Base-by-base conservation (phyloP, 495 filamentous ascomycete species). In the Lasiosphaeria miniovina region DNA sequence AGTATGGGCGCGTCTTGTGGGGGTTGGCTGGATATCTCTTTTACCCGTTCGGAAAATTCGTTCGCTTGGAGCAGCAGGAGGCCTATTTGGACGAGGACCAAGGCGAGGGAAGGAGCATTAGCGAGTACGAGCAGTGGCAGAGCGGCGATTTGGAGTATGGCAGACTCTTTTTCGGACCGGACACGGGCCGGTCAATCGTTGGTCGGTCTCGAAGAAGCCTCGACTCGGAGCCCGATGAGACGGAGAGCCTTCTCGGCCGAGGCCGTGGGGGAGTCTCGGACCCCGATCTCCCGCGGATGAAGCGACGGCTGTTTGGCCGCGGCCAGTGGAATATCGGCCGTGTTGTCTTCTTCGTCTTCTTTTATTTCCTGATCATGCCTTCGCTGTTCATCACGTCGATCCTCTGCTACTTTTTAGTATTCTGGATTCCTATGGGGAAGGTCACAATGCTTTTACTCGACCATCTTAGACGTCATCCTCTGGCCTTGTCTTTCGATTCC, bases 121-220 rank as follows among this genome's bases (percentile, higher is more conserved):
- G 90, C 68, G 94, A 99, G 74, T 99, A 99, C 73, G 94, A 98
- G 71, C 93, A 96, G 71, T 99, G 94, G 94, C 94, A 99, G 71
- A 96, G 88, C 65, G 94, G 94, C 41, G 94, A 99, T 69, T 77
- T 99, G 40, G 94, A 99, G 73, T 90, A 96, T 73, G 94, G 94
- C 4, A 81, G 93, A 12, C 83, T 97, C 8, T 98, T 98, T 79
- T 99, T 99, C 71, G 95, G 94, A 5, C 94, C 94, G 14, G 74
- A 83, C 36, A 84, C 84, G 61, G 86, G 85, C 57, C 83, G 91
- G 60, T 93, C 91, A 10, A 85, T 98, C 53, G 76, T 98, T 45
- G 94, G 94, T n/a, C 86, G 90, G 38, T 88, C 92, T 62, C 84
- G 94, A 63, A 86, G 88, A 61, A 97, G 93, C 66, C 79, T 96